phyloP scores from a whole-genome alignment of 2,329 filamentous ascomycete species.

The Sarocladium kiliense region DNA sequence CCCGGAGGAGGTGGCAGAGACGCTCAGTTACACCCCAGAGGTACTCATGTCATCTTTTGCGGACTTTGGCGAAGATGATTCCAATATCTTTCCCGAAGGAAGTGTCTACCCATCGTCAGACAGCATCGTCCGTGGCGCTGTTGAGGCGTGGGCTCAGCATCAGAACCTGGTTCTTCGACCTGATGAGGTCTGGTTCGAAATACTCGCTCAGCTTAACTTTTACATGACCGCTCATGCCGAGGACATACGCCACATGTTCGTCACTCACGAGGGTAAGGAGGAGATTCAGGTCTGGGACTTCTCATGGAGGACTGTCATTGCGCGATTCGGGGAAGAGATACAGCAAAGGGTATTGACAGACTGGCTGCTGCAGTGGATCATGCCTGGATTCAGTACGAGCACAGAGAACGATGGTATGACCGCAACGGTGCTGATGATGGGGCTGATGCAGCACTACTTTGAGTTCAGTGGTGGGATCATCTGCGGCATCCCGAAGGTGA shows the following conservation, averaged over 20 bases:
- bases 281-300: constrained; percentile 27
- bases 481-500: constrained; percentile 39
- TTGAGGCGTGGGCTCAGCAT: constrained; percentile 44
- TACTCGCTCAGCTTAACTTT: constrained; percentile 45
- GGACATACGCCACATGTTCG: constrained; percentile 38
- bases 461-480: constrained; percentile 28
- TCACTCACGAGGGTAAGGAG: constrained; percentile 36
- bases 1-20: constrained; percentile 23
- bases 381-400: constrained; percentile 37
- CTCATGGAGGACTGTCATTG: constrained; percentile 21
- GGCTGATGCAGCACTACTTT: constrained; percentile 35
- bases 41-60: constrained; percentile 25
- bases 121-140: constrained; percentile 36
- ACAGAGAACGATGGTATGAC: constrained; percentile 31
- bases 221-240: constrained; percentile 45
- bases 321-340: constrained; percentile 33
- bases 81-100: constrained; percentile 12
- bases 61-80: constrained; percentile 13
- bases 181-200: constrained; percentile 51
- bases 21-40: constrained; percentile 17
- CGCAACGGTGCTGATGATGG: constrained; percentile 40
- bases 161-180: constrained; percentile 45
- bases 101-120: constrained; percentile 25
- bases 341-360: constrained; percentile 31
- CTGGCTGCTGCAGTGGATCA: constrained; percentile 37